These are phyloP conservation scores for Pascua sp. DNA, from an alignment of 1,284 basidiomycete genomes.

Conservation along the genomic window DNA sequence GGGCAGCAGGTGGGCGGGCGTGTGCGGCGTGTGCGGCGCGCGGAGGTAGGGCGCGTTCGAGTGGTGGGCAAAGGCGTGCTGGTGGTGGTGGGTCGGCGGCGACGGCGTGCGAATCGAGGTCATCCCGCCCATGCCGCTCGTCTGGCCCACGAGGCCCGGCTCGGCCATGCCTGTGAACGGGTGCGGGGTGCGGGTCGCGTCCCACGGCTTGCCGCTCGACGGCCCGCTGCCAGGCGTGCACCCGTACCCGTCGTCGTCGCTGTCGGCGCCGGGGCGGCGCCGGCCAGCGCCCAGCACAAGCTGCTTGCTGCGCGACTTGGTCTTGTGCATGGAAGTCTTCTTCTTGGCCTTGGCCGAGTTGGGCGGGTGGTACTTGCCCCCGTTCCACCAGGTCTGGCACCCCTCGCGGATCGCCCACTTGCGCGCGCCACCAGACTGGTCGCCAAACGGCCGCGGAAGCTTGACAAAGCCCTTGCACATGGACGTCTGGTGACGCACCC, in stretches of 20 bases:
- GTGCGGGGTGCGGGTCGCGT: conserved; percentile 14
- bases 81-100: no score
- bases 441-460: conserved; percentile 46
- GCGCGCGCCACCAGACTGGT: conserved; percentile 47
- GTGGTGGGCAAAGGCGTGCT: no score
- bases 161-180: background rate
- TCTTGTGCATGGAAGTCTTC: conserved; percentile 30
- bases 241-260: background rate
- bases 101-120: no score
- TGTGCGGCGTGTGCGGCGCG: no score
- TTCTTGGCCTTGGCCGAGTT: conserved; percentile 7
- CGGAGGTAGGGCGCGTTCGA: no score
- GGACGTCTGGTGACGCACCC: conserved; percentile 50
- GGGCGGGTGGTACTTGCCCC: conserved; percentile 41
- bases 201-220: conserved; percentile 14
- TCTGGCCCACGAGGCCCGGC: no score
- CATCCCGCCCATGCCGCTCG: no score
- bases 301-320: conserved; percentile 27
- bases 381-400: conserved; percentile 44
- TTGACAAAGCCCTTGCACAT: conserved; percentile 50
- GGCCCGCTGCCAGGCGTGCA: conserved; percentile 8
- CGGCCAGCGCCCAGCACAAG: conserved; percentile 28
- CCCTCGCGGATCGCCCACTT: conserved; percentile 50
- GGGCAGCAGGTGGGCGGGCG: no score
- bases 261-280: background rate